These are phyloP conservation scores for Sisymbrium altissimum DNA, from an alignment of 345 rosid genomes.

Conservation along the genomic window DNA sequence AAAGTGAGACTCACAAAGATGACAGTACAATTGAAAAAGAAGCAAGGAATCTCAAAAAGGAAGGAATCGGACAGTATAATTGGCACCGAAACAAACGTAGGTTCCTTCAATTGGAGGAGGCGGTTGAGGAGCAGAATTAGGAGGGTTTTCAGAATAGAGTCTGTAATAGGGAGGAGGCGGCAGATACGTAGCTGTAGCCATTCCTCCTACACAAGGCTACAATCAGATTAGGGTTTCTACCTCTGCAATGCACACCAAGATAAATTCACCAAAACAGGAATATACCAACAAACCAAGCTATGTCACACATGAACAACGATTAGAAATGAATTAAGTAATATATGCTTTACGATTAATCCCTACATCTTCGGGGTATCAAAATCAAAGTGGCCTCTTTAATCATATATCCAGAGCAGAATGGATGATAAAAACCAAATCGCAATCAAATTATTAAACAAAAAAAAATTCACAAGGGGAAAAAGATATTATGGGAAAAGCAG, in stretches of 20 bases:
- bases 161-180: constrained; percentile 92
- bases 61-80: constrained; percentile 53
- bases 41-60: not conserved
- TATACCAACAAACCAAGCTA: too few species aligned
- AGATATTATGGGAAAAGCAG: too few species aligned
- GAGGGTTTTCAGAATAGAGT: constrained; percentile 61
- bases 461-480: too few species aligned
- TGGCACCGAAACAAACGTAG: constrained; percentile 68
- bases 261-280: too few species aligned
- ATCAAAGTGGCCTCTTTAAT: too few species aligned
- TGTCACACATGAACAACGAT: too few species aligned
- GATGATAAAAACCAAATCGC: too few species aligned
- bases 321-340: too few species aligned
- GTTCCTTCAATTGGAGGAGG: constrained; percentile 81
- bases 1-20: not conserved
- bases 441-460: too few species aligned
- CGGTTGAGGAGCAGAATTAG: constrained; percentile 70
- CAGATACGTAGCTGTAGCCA: constrained; percentile 91
- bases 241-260: not conserved
- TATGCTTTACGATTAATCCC: too few species aligned
- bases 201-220: constrained; percentile 26
- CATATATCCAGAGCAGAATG: too few species aligned
- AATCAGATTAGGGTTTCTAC: not conserved
- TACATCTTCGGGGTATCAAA: too few species aligned
- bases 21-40: not conserved